Evolutionary conservation across 768 basidiomycete species (phyloP), one percentile per base, ranked within the genome.

Genomic region (Trametes meyenii): DNA sequence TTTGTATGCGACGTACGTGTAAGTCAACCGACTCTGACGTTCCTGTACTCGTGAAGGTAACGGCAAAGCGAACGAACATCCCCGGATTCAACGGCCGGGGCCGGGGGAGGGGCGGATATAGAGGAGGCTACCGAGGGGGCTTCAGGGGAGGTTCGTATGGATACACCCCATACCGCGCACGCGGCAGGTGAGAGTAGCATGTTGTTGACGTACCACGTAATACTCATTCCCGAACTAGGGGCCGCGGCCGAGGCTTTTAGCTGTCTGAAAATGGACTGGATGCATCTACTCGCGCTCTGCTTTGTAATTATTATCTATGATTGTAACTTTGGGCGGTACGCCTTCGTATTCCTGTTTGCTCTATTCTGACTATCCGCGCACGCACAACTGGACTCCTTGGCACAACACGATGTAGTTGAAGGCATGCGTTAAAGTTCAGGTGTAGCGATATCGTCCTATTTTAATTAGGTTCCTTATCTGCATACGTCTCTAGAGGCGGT

Each of bases 11-110:
- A 33, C 29, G 36, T 49, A 61, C 33, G 24, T 54, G 43, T 45
- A 12, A 1, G 38, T 36, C 49, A 29, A 11, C 23, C 17, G 48
- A 36, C 38, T 49, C 59, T 58, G 23, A 56, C 29, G 8, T 35
- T 53, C 43, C 33, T 24, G 50, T 38, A 52, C 2, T 12, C 5
- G 12, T 12, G n/a, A 44, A 98, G 96, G 96, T 99, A 46, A 94
- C 92, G 40, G 81, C 93, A 24, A 99, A 99, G 74, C 85, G 97
- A 62, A 99, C 97, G 42, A 99, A 99, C 75, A 75, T 98, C 55
- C 97, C 96, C 19, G 94, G 94, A 1, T 94, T 92, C 76, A 90
- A 85, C 67, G 56, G 23, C 11, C 86, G 90, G 60, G 92, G 94
- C 16, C 79, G 93, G 23, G 89, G 93, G 14, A 79, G 94, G 46